Evolutionary conservation across 495 filamentous ascomycete species (phyloP).

Genomic region (Penicillium desertorum): DNA sequence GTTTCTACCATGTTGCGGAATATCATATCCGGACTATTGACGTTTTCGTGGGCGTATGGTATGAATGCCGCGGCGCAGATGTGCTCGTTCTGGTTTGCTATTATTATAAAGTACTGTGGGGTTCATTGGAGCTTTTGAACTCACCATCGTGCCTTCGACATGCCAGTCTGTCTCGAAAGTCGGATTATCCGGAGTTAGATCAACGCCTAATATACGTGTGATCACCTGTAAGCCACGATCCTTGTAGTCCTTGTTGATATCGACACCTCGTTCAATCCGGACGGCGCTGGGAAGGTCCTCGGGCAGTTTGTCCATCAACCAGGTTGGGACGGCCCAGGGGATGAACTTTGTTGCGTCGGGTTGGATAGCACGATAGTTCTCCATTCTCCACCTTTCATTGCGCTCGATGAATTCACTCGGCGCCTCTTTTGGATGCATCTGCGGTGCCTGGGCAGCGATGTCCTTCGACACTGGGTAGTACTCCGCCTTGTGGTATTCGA

Average conservation of each 20-base stretch:
- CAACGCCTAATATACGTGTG: slow-evolving; percentile 36
- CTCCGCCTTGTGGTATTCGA: slow-evolving; percentile 35
- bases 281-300: slow-evolving; percentile 25
- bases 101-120: neutral
- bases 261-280: slow-evolving; percentile 28
- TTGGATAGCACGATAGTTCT: slow-evolving; percentile 28
- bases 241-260: slow-evolving; percentile 40
- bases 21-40: slow-evolving; percentile 19
- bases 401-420: slow-evolving; percentile 30
- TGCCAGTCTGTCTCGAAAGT: slow-evolving; percentile 38
- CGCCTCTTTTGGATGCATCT: slow-evolving; percentile 20
- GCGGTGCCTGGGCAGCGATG: slow-evolving; percentile 19
- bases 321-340: slow-evolving; percentile 35
- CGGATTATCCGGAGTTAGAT: slow-evolving; percentile 36
- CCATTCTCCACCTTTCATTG: slow-evolving; percentile 27
- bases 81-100: slow-evolving; percentile 38
- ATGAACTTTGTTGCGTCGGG: slow-evolving; percentile 34
- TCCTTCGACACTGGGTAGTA: slow-evolving; percentile 31
- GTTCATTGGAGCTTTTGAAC: neutral
- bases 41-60: slow-evolving; percentile 28
- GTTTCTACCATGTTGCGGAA: slow-evolving; percentile 36
- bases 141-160: slow-evolving; percentile 42
- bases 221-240: slow-evolving; percentile 41
- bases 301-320: slow-evolving; percentile 28
- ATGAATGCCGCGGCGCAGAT: slow-evolving; percentile 38